Conservation (phyloP, 1,284 basidiomycete species). For the Peniophora sp. region DNA sequence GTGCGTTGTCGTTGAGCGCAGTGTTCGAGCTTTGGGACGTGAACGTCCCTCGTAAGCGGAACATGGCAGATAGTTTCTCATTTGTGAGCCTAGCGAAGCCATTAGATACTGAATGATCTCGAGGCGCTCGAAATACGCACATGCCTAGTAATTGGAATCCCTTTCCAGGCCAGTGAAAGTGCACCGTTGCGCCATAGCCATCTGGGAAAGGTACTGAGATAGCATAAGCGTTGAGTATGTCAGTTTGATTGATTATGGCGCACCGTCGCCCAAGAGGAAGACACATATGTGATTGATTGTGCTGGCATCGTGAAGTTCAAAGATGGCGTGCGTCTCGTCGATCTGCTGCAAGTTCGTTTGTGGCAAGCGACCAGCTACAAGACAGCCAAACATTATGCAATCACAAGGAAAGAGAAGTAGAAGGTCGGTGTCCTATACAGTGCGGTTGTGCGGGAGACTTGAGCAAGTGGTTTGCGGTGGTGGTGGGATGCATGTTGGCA, state of each 20-base stretch:
- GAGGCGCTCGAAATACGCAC: constrained; percentile 36
- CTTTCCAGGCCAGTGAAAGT: constrained; percentile 85
- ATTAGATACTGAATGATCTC: background rate
- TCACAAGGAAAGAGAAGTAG: no score
- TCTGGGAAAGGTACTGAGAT: constrained; percentile 74
- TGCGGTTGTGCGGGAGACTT: no score
- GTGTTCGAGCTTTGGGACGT: constrained; percentile 36
- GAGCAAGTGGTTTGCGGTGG: no score
- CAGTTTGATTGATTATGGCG: constrained; percentile 14
- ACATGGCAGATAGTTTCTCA: constrained; percentile 88
- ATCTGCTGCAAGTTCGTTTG: constrained; percentile 73
- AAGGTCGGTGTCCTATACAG: no score
- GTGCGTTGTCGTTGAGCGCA: constrained; percentile 38
- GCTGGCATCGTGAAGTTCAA: constrained; percentile 70
- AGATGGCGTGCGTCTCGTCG: constrained; percentile 81
- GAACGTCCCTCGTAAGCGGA: constrained; percentile 71
- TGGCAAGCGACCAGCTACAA: constrained; percentile 66
- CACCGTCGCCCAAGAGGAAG: constrained; percentile 79
- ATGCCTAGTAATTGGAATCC: constrained; percentile 86
- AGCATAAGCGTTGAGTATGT: background rate
- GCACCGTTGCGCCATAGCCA: constrained; percentile 84
- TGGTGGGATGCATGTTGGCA: no score
- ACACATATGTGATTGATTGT: constrained; percentile 87
- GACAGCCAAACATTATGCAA: constrained; percentile 61
- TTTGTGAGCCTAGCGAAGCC: constrained; percentile 66